These are phyloP conservation scores for Nigrospora oryzae DNA, from an alignment of 2,329 filamentous ascomycete genomes.

Conservation along the genomic window DNA sequence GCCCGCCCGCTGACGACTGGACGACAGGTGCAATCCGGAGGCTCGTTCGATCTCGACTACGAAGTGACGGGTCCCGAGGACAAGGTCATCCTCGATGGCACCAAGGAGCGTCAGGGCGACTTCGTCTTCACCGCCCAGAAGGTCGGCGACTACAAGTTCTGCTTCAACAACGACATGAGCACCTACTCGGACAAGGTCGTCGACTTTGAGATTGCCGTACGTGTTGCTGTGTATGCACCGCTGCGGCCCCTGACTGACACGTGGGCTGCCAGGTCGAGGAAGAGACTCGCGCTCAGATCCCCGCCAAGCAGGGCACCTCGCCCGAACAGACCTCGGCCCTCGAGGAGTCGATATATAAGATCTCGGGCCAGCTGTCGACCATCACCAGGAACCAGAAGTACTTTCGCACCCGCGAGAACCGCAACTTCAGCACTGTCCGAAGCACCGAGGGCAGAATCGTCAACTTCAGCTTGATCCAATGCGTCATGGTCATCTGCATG, in stretches of 20 bases:
- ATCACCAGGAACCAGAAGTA: slow-evolving; percentile 98
- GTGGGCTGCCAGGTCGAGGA: slow-evolving; percentile 67
- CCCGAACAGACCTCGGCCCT: slow-evolving; percentile 83
- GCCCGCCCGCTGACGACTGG: slow-evolving; percentile 3
- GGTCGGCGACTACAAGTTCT: slow-evolving; percentile 86
- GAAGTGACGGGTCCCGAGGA: slow-evolving; percentile 72
- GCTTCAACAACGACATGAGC: slow-evolving; percentile 98
- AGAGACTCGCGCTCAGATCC: slow-evolving; percentile 72
- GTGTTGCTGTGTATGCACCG: slow-evolving; percentile 19
- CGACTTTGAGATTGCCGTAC: slow-evolving; percentile 91
- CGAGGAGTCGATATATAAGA: slow-evolving; percentile 91
- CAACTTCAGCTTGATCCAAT: slow-evolving; percentile 94
- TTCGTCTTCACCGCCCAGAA: slow-evolving; percentile 94
- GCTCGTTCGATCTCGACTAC: slow-evolving; percentile 96
- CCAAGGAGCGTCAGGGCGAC: slow-evolving; percentile 91
- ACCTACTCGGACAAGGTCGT: slow-evolving; percentile 97
- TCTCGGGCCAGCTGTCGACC: slow-evolving; percentile 86
- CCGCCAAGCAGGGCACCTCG: slow-evolving; percentile 78
- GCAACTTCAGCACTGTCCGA: slow-evolving; percentile 95
- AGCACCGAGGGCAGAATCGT: slow-evolving; percentile 95
- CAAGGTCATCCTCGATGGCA: slow-evolving; percentile 74
- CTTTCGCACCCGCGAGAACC: slow-evolving; percentile 97
- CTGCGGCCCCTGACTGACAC: slow-evolving; percentile 8
- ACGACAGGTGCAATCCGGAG: slow-evolving; percentile 86
- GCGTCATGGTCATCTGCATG: slow-evolving; percentile 87